These are phyloP conservation scores for Ceratobasidium sp. DNA, from an alignment of 1,284 basidiomycete species.

Conservation along the genomic window DNA sequence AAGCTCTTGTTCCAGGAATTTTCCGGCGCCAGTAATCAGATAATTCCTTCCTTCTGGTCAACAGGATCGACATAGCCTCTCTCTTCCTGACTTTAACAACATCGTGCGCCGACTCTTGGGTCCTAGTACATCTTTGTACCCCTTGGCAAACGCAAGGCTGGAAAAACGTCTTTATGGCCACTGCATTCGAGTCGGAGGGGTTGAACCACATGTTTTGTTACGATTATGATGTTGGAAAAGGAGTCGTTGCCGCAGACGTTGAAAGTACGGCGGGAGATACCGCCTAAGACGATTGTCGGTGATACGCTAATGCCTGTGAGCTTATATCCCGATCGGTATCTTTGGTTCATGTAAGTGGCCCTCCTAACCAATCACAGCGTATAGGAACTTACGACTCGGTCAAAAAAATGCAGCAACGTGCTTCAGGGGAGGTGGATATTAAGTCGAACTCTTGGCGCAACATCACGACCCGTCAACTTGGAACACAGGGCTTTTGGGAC, in stretches of 20 bases:
- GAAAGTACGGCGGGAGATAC: conserved; percentile 27
- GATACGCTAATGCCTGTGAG: conserved; percentile 42
- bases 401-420: conserved; percentile 37
- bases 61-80: background rate
- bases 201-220: conserved; percentile 50
- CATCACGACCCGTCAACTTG: conserved; percentile 37
- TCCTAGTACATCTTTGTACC: background rate
- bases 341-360: conserved; percentile 17
- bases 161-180: conserved; percentile 31
- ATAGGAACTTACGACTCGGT: background rate
- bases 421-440: conserved; percentile 35
- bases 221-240: conserved; percentile 48
- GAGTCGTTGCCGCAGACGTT: conserved; percentile 38
- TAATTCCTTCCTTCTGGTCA: conserved; percentile 4
- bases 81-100: background rate
- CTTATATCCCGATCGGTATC: conserved; percentile 47
- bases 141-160: background rate
- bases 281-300: conserved; percentile 41
- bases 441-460: conserved; percentile 52
- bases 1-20: conserved; percentile 1
- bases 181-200: background rate
- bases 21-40: conserved; percentile 18
- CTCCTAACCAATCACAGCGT: background rate
- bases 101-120: conserved; percentile 2
- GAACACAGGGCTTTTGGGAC: background rate